phyloP scores from a whole-genome alignment of 2,329 filamentous ascomycete species.

The Calonectria hawksworthii region DNA sequence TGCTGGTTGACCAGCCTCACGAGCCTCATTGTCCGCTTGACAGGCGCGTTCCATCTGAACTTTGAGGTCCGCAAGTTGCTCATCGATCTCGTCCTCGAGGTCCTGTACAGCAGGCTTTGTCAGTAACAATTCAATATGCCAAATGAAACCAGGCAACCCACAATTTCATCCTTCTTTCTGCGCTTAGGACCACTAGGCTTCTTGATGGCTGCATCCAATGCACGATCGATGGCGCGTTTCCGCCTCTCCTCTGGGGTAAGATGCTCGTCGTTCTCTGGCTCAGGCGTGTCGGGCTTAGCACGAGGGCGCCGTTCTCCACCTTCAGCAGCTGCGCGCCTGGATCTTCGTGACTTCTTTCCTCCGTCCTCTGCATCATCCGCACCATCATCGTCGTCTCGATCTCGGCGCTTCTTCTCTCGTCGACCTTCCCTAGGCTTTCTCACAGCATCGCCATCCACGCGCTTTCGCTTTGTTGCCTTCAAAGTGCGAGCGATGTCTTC shows the following conservation, averaged over 20 bases:
- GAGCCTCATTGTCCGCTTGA: slow-evolving; percentile 85
- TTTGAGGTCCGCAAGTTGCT: slow-evolving; percentile 89
- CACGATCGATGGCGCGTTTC: slow-evolving; percentile 85
- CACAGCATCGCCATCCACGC: slow-evolving; percentile 71
- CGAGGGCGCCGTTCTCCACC: slow-evolving; percentile 63
- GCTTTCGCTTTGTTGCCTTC: slow-evolving; percentile 76
- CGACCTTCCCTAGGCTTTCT: slow-evolving; percentile 84
- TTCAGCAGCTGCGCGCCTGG: slow-evolving; percentile 59
- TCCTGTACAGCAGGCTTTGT: slow-evolving; percentile 68
- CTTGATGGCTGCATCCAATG: slow-evolving; percentile 91
- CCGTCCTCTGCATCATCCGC: slow-evolving; percentile 63
- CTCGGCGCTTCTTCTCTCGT: slow-evolving; percentile 74
- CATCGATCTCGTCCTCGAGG: slow-evolving; percentile 89
- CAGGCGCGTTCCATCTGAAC: slow-evolving; percentile 92
- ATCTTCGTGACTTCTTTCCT: slow-evolving; percentile 61
- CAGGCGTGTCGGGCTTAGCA: slow-evolving; percentile 59
- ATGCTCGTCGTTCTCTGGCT: slow-evolving; percentile 81
- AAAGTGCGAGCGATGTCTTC: slow-evolving; percentile 75
- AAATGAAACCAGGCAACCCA: slow-evolving; percentile 58
- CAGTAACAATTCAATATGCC: slow-evolving; percentile 26
- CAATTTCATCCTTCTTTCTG: slow-evolving; percentile 89
- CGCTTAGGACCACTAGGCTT: slow-evolving; percentile 76
- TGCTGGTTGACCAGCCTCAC: slow-evolving; percentile 83
- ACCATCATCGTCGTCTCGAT: slow-evolving; percentile 63
- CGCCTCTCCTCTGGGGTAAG: slow-evolving; percentile 88